These are phyloP conservation scores for Neopestalotiopsis sp. DNA, from an alignment of 2,329 filamentous ascomycete species.

Conservation along the genomic window DNA sequence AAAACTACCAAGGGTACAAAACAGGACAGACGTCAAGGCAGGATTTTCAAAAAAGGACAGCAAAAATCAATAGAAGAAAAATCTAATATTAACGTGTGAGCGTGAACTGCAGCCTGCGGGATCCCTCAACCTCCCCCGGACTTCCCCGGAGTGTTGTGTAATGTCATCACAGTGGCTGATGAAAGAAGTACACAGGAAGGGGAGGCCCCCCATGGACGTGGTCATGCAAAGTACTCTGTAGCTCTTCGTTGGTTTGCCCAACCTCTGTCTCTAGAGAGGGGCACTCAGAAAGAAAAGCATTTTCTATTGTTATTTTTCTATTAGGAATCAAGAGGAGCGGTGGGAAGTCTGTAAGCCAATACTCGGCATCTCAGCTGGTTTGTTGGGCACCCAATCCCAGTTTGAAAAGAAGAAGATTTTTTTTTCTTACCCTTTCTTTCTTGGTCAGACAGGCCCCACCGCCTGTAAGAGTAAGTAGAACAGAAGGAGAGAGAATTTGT, in stretches of 20 bases:
- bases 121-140: conserved; percentile 1
- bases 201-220: background rate
- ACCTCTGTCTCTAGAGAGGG: background rate
- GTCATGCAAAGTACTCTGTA: background rate
- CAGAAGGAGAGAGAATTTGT: background rate
- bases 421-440: background rate
- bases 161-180: background rate
- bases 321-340: conserved; percentile 3
- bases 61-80: no score
- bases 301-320: no score
- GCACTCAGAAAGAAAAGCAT: no score
- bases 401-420: background rate
- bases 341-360: background rate
- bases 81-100: background rate
- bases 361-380: background rate
- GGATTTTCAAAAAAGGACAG: no score
- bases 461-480: background rate
- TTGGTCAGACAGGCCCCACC: background rate
- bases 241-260: background rate
- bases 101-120: background rate
- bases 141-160: conserved; percentile 14
- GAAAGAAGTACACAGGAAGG: background rate
- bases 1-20: no score
- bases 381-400: background rate
- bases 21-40: no score